Percentiles rank a stretch among this genome's conserved stretches.
phyloP scores from a whole-genome alignment of 2,329 filamentous ascomycete species.

The Leptographium wingfieldii region DNA sequence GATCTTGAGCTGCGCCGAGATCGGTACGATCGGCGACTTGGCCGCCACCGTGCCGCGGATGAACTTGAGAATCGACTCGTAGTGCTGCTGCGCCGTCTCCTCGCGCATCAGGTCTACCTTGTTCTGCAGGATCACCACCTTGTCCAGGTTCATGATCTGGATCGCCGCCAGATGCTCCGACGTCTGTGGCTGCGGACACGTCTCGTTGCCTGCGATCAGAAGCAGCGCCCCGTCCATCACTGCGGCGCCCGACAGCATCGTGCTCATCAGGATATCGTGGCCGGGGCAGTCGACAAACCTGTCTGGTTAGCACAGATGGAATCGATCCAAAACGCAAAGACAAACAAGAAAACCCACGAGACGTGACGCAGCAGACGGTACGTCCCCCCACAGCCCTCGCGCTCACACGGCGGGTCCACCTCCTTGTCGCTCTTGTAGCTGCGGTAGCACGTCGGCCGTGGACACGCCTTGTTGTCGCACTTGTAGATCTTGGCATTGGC shows the following conservation, averaged over 20 bases:
- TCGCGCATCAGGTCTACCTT: constrained; percentile 98
- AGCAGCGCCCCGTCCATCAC: constrained; percentile 98
- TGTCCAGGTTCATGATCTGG: constrained; percentile 99
- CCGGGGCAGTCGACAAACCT: constrained; percentile 97
- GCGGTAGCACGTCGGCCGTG: constrained; percentile 86
- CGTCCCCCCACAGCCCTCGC: constrained; percentile 76
- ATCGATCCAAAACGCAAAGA: background rate
- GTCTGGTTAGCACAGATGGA: background rate
- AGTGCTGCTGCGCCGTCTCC: constrained; percentile 85
- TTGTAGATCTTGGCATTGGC: constrained; percentile 99
- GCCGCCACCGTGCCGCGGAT: constrained; percentile 95
- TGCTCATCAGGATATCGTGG: constrained; percentile 99
- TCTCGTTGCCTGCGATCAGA: constrained; percentile 95
- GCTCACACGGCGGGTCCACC: constrained; percentile 89
- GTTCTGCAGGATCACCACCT: constrained; percentile 99
- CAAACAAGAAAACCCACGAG: constrained; percentile 48
- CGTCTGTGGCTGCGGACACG: constrained; percentile 94
- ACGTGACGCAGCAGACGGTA: constrained; percentile 87
- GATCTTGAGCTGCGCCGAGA: constrained; percentile 96
- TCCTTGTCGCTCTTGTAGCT: constrained; percentile 99
- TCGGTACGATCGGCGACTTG: constrained; percentile 89
- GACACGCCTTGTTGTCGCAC: constrained; percentile 85
- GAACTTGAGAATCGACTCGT: constrained; percentile 96
- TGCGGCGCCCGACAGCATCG: constrained; percentile 97
- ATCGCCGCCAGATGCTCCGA: constrained; percentile 98